phyloP scores from a whole-genome alignment of 768 basidiomycete genomes.

The Hygrocybe coccinea region DNA sequence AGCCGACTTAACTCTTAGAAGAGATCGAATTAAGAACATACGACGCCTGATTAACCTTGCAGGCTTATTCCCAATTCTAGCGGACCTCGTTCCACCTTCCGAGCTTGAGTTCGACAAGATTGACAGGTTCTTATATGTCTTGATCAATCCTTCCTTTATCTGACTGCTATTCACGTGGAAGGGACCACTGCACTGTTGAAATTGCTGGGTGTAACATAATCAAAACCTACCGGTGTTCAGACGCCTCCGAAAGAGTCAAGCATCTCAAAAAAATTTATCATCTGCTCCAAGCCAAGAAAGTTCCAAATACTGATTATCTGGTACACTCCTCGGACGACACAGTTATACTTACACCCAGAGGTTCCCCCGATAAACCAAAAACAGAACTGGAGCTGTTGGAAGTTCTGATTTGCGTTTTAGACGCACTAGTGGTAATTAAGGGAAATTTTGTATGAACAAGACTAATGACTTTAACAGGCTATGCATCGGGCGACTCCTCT shows the following conservation, averaged over 20 bases:
- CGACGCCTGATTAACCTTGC: slow-evolving; percentile 11
- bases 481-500: slow-evolving; percentile 5
- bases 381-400: slow-evolving; percentile 9
- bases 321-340: neutral
- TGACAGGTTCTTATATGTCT: slow-evolving; percentile 3
- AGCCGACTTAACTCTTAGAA: slow-evolving; percentile 8
- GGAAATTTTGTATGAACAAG: neutral
- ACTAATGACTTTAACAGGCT: neutral
- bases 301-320: slow-evolving; percentile 14
- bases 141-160: neutral
- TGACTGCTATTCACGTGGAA: neutral
- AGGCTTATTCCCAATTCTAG: neutral
- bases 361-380: slow-evolving; percentile 9
- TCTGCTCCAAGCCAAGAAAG: slow-evolving; percentile 10
- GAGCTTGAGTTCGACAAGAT: slow-evolving; percentile 7
- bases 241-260: slow-evolving; percentile 4
- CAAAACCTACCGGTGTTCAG: slow-evolving; percentile 13
- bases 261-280: slow-evolving; percentile 13
- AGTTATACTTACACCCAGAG: slow-evolving; percentile 11
- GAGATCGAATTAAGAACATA: slow-evolving; percentile 5
- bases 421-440: slow-evolving; percentile 13
- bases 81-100: neutral
- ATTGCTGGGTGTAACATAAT: slow-evolving; percentile 6
- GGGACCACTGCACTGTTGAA: slow-evolving; percentile 10
- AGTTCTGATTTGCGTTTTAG: slow-evolving; percentile 16